Percentiles rank a stretch among this genome's conserved stretches.
These are phyloP conservation scores for Diplogelasinospora grovesii DNA, from an alignment of 495 filamentous ascomycete species.

Conservation along the genomic window DNA sequence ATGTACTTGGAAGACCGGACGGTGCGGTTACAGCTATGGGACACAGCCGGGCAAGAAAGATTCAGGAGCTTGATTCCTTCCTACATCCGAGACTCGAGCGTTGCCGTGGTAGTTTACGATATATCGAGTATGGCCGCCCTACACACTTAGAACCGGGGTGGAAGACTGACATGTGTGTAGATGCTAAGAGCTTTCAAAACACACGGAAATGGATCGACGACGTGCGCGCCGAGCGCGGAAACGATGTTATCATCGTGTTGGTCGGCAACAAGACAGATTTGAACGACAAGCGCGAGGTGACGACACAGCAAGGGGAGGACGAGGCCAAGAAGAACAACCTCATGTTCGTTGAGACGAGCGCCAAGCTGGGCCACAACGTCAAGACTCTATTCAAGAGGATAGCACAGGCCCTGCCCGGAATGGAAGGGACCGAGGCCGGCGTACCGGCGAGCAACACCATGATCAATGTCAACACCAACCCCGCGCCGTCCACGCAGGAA, in stretches of 20 bases:
- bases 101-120: constrained; percentile 97
- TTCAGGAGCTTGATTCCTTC: constrained; percentile 95
- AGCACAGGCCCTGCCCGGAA: constrained; percentile 93
- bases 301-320: constrained; percentile 88
- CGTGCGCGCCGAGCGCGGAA: constrained; percentile 90
- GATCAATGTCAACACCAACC: constrained; percentile 92
- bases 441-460: constrained; percentile 61
- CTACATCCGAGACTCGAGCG: constrained; percentile 94
- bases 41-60: constrained; percentile 94
- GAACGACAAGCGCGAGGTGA: constrained; percentile 95
- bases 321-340: constrained; percentile 96
- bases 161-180: constrained; percentile 27
- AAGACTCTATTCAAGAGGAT: constrained; percentile 95
- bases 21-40: constrained; percentile 95
- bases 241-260: constrained; percentile 96
- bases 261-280: constrained; percentile 99
- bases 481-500: constrained; percentile 63
- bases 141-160: neutral
- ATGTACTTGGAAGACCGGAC: constrained; percentile 99
- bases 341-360: constrained; percentile 98
- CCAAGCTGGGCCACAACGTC: constrained; percentile 96
- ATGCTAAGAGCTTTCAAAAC: constrained; percentile 92
- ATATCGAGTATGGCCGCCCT: constrained; percentile 65
- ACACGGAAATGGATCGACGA: constrained; percentile 99
- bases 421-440: constrained; percentile 77